phyloP scores from a whole-genome alignment of 805 yeast species.

The Yarrowia divulgata region DNA sequence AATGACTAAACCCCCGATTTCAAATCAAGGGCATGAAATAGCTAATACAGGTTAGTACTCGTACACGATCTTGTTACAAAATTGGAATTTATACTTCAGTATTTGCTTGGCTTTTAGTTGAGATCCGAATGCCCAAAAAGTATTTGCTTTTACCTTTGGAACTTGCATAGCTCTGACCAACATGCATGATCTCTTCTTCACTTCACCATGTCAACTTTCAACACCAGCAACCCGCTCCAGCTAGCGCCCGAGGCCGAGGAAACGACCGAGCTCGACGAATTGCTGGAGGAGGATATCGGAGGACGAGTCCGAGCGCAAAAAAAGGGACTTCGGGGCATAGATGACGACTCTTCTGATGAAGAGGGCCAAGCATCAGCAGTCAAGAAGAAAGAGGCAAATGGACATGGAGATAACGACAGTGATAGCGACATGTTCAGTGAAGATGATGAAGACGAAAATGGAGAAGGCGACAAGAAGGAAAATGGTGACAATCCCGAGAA shows the following conservation, averaged over 20 bases:
- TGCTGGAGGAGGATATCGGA: slow-evolving; percentile 45
- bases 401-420: slow-evolving; percentile 51
- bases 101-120: too few species aligned
- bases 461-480: slow-evolving; percentile 43
- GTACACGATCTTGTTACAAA: too few species aligned
- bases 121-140: too few species aligned
- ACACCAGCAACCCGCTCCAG: slow-evolving; percentile 25
- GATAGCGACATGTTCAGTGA: slow-evolving; percentile 49
- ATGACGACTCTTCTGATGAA: slow-evolving; percentile 32
- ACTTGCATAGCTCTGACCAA: too few species aligned
- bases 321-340: slow-evolving; percentile 38
- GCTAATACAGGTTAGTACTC: too few species aligned
- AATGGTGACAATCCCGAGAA: slow-evolving; percentile 11
- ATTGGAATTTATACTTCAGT: too few species aligned
- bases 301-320: slow-evolving; percentile 40
- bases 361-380: slow-evolving; percentile 39
- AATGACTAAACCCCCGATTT: too few species aligned
- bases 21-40: too few species aligned
- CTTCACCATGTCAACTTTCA: slow-evolving; percentile 24
- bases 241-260: slow-evolving; percentile 41
- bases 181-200: not conserved
- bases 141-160: too few species aligned
- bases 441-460: slow-evolving; percentile 43
- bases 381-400: slow-evolving; percentile 44
- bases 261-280: slow-evolving; percentile 41